Conservation (phyloP, 2,329 filamentous ascomycete species). For the Sporothrix mexicana region DNA sequence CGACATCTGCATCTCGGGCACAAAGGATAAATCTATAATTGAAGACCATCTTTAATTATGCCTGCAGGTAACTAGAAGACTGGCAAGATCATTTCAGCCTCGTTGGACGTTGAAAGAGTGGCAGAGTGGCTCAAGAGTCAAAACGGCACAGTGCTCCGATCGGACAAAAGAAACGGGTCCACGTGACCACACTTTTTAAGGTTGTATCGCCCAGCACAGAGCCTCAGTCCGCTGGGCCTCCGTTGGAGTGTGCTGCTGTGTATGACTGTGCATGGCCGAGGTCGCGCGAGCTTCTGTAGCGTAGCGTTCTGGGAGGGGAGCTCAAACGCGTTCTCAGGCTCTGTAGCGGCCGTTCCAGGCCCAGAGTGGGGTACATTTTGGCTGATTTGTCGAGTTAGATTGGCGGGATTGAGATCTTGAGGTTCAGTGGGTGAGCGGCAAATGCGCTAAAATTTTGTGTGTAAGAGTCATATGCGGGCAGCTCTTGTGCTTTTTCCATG, state of each 20-base stretch:
- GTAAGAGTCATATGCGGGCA: slow-evolving; percentile 21
- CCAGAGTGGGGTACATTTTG: slow-evolving; percentile 1
- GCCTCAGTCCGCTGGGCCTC: neutral
- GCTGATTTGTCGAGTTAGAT: neutral
- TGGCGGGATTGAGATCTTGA: no score
- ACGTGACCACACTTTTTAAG: slow-evolving; percentile 8
- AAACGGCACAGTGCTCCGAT: neutral
- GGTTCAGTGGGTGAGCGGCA: neutral
- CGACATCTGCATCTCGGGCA: no score
- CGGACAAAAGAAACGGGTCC: neutral
- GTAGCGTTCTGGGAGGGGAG: neutral
- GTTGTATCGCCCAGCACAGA: neutral
- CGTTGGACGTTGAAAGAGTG: neutral
- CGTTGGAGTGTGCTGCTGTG: neutral
- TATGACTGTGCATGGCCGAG: neutral
- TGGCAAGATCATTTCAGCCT: neutral
- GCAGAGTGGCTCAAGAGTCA: neutral
- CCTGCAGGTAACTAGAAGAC: no score
- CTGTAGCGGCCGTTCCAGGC: neutral
- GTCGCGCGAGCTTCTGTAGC: neutral
- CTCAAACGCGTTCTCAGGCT: no score
- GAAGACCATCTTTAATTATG: no score
- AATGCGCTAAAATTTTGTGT: neutral
- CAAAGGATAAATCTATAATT: no score
- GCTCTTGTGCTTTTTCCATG: neutral